A percentile compares a stretch with the other conserved stretches of the same genome.
These are phyloP conservation scores for Phytophthora boehmeriae DNA, from an alignment of 352 stramenopile species.

Conservation along the genomic window DNA sequence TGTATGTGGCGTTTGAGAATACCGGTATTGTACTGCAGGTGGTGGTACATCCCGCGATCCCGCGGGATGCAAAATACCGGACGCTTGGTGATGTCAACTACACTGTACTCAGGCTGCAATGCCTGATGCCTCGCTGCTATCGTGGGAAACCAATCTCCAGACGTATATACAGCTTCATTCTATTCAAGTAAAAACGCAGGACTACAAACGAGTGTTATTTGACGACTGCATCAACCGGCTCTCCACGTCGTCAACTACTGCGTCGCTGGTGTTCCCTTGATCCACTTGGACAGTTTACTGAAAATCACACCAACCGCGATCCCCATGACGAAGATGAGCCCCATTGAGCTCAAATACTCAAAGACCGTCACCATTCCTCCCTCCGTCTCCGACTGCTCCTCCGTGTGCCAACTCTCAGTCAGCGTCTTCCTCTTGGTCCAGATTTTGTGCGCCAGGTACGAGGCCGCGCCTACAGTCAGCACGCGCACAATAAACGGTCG, in stretches of 20 bases:
- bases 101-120: no score
- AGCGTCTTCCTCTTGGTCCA: conserved; percentile 77
- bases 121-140: no score
- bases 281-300: conserved; percentile 41
- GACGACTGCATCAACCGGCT: no score
- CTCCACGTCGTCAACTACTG: no score
- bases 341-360: conserved; percentile 83
- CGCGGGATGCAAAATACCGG: no score
- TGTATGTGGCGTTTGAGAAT: no score
- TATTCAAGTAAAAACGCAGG: no score
- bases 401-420: conserved; percentile 67
- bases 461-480: conserved; percentile 65
- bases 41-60: no score
- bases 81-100: no score
- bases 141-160: no score
- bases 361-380: conserved; percentile 72
- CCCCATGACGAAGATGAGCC: conserved; percentile 71
- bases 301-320: conserved; percentile 66
- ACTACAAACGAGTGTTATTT: no score
- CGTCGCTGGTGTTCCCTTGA: conserved; percentile 23
- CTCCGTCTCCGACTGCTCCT: conserved; percentile 60
- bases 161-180: not conserved
- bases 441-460: conserved; percentile 80
- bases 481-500: conserved; percentile 60
- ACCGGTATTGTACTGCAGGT: no score